phyloP scores from a whole-genome alignment of 1,139 yeast genomes.

The Casaregolazyma lundiana region DNA sequence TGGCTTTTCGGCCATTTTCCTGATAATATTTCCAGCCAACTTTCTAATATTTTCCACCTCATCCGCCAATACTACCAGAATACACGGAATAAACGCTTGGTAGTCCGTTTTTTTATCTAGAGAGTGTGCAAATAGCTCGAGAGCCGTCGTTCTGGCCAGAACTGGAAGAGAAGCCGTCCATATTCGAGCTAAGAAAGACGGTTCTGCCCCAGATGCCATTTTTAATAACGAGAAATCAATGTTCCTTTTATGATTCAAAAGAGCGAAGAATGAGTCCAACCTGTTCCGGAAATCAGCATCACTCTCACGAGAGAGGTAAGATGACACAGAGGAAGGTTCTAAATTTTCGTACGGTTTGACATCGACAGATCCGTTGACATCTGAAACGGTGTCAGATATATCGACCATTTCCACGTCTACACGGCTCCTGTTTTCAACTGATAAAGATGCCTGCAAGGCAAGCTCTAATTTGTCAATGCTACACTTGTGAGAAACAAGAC shows the following conservation, averaged over 20 bases:
- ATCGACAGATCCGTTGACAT: conserved; percentile 1
- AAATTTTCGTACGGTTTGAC: conserved; percentile 7
- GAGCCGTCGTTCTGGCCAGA: conserved; percentile 30
- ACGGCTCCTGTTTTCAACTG: conserved; percentile 12
- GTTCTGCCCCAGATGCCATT: conserved; percentile 16
- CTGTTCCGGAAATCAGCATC: conserved; percentile 42
- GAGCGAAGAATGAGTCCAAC: conserved; percentile 38
- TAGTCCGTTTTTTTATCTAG: conserved; percentile 25
- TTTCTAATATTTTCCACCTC: conserved; percentile 35
- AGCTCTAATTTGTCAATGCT: conserved; percentile 60
- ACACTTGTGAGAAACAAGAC: conserved; percentile 39
- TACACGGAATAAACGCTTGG: conserved; percentile 33
- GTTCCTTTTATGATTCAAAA: conserved; percentile 10
- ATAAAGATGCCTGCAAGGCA: conserved; percentile 58
- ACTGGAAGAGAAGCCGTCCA: conserved; percentile 30
- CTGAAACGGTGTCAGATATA: conserved; percentile 22
- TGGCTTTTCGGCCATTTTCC: conserved; percentile 32
- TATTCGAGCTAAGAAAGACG: conserved; percentile 32
- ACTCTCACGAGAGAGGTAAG: conserved; percentile 41
- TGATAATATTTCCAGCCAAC: conserved; percentile 38
- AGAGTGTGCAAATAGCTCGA: conserved; percentile 23
- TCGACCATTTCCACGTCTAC: conserved; percentile 23
- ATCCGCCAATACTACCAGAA: conserved; percentile 29
- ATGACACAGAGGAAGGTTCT: conserved; percentile 15
- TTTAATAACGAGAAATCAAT: conserved; percentile 17